Conservation (phyloP, 2,329 filamentous ascomycete genomes). For the Cercospora zeae-maydis region DNA sequence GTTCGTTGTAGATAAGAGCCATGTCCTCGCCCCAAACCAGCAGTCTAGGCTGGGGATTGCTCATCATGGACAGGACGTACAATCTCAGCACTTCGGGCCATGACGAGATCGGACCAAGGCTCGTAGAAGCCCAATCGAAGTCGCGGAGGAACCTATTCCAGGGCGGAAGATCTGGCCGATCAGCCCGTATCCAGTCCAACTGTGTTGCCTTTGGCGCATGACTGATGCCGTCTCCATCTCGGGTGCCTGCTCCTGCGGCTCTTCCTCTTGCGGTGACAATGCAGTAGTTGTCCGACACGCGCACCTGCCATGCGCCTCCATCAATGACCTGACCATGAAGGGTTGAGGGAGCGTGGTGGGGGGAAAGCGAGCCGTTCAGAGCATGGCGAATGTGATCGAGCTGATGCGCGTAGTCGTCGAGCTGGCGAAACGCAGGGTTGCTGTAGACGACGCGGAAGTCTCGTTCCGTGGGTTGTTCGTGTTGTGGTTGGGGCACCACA, state of each 20-base stretch:
- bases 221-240: not conserved
- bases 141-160: constrained; percentile 29
- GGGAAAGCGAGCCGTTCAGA: constrained; percentile 3
- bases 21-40: constrained; percentile 37
- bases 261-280: constrained; percentile 10
- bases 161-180: constrained; percentile 23
- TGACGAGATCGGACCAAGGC: constrained; percentile 29
- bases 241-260: not conserved
- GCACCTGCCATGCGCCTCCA: constrained; percentile 18
- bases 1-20: constrained; percentile 33
- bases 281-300: constrained; percentile 16
- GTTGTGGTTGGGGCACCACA: not conserved
- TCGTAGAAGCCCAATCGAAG: constrained; percentile 32
- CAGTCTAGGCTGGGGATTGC: constrained; percentile 33
- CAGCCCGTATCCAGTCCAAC: constrained; percentile 32
- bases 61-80: constrained; percentile 29
- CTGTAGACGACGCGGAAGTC: constrained; percentile 11
- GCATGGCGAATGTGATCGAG: constrained; percentile 12
- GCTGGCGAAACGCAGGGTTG: constrained; percentile 20
- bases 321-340: constrained; percentile 17
- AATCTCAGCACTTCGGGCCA: constrained; percentile 30
- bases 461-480: not conserved
- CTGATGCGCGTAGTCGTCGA: constrained; percentile 3
- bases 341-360: not conserved
- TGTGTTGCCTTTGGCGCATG: not conserved